Evolutionary conservation across 495 filamentous ascomycete species (phyloP).

Genomic region (Daldinia childiae): DNA sequence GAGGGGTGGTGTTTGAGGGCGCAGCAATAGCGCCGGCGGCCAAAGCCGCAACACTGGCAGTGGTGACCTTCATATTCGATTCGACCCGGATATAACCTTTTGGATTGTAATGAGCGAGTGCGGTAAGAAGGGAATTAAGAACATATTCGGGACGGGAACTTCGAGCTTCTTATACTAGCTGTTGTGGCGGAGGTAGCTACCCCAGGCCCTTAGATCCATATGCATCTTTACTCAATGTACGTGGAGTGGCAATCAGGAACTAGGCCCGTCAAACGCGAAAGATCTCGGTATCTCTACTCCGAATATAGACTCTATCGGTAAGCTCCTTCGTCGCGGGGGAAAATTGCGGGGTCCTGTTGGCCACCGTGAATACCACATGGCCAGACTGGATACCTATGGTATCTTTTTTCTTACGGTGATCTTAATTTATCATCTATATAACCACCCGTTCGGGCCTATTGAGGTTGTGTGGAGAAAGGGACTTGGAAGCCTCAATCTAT

Average conservation of each 20-base stretch:
- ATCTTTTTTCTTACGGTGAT: constrained; percentile 46
- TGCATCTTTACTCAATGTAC: constrained; percentile 5
- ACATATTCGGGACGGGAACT: constrained; percentile 12
- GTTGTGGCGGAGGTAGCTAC: constrained; percentile 21
- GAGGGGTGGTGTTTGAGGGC: constrained; percentile 47
- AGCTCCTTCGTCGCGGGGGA: constrained; percentile 47
- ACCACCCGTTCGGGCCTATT: constrained; percentile 44
- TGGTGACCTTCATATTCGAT: constrained; percentile 58
- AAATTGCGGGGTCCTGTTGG: constrained; percentile 53
- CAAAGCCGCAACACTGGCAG: constrained; percentile 52
- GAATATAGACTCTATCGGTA: constrained; percentile 49
- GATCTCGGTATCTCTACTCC: constrained; percentile 57
- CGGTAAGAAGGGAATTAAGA: constrained; percentile 48
- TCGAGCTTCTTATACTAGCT: constrained; percentile 42
- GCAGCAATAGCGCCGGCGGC: constrained; percentile 55
- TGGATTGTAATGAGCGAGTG: constrained; percentile 42
- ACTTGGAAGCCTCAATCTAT: constrained; percentile 35
- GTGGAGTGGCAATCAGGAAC: constrained; percentile 57
- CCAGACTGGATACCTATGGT: constrained; percentile 44
- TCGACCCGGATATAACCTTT: constrained; percentile 38
- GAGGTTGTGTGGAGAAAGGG: constrained; percentile 30
- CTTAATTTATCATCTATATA: constrained; percentile 51
- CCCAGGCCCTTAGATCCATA: constrained; percentile 8
- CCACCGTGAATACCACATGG: constrained; percentile 48
- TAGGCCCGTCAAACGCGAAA: constrained; percentile 55